Evolutionary conservation across 2,329 filamentous ascomycete species (phyloP).

Genomic region (Sclerotinia glacialis): DNA sequence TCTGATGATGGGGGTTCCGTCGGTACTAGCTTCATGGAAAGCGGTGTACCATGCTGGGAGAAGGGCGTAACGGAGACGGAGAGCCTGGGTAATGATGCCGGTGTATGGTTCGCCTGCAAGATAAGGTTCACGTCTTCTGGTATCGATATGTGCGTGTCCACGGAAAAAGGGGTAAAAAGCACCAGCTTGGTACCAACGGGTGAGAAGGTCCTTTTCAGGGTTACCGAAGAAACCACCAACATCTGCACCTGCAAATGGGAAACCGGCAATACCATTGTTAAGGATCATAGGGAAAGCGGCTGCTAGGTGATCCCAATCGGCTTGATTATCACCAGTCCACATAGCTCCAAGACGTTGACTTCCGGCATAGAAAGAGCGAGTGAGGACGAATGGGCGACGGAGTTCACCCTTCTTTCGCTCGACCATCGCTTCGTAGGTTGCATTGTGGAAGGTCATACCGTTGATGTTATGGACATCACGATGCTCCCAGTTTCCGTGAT

Average conservation of each 20-base stretch:
- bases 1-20: constrained; percentile 82
- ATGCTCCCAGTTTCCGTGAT: constrained; percentile 90
- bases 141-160: constrained; percentile 93
- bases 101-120: constrained; percentile 81
- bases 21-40: constrained; percentile 82
- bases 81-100: constrained; percentile 78
- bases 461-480: constrained; percentile 95
- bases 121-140: constrained; percentile 91
- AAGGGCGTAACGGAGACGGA: constrained; percentile 84
- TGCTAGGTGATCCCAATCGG: constrained; percentile 86
- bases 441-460: constrained; percentile 92
- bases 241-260: constrained; percentile 91
- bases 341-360: constrained; percentile 88
- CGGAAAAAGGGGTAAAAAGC: constrained; percentile 99
- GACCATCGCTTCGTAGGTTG: constrained; percentile 80
- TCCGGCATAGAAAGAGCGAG: constrained; percentile 87
- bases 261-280: constrained; percentile 88
- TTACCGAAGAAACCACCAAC: constrained; percentile 98
- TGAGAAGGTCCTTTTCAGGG: constrained; percentile 84
- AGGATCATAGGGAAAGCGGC: constrained; percentile 90
- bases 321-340: constrained; percentile 99
- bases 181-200: constrained; percentile 94
- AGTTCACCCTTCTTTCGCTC: constrained; percentile 83
- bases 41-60: constrained; percentile 96
- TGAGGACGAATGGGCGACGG: constrained; percentile 86